Base-by-base conservation (phyloP, 2,329 filamentous ascomycete species). In the Penicillium sp. region DNA sequence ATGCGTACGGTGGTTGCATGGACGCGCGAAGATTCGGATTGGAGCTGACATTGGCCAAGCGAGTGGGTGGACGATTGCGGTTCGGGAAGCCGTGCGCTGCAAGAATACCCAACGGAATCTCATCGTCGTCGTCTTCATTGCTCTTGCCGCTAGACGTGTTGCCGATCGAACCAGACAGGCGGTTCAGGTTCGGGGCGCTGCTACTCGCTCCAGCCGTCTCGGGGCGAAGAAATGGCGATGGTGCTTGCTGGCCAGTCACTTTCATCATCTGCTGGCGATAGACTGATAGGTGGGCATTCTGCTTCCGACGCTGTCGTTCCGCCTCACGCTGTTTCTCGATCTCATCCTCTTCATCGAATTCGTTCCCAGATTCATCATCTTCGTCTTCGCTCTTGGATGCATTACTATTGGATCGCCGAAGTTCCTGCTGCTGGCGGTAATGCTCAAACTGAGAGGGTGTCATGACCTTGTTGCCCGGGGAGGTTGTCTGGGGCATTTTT, bases 201-300 rank as follows among this genome's bases (percentile, higher is more conserved):
- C 77, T 74, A 45, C 68, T 71, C 4, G 80, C 81, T 27, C 77
- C 72, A 14, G 77, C 74, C 50, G 84, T 67, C 40, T 73, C 71
- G 11, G 80, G 76, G n/a, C 81, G 79, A 22, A 76, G 67, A 9
- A 72, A 62, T 11, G 76, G 66, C 34, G 72, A 69, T 9, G 75
- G 67, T 4, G 76, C 67, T 18, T 81, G 72, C 57, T 91, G 87
- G 39, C 89, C 89, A 0, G 89, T 94, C 24, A 93, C 86, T 70
- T 95, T 95, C 86, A 91, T 95, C 89, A 95, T 95, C 69, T 93
- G 87, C 66, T 95, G 89, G 47, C 89, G 81, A 67, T 95, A 95
- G 1, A 95, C 85, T 1, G 88, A 79, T 75, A 95, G 84, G 65
- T 93, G 88, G 10, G 89, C 89, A 68, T 95, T 88, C 65, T 95